A percentile compares a stretch with the other conserved stretches of the same genome.
These are phyloP conservation scores for Candida bentonensis DNA, from an alignment of 805 yeast species.

Conservation along the genomic window DNA sequence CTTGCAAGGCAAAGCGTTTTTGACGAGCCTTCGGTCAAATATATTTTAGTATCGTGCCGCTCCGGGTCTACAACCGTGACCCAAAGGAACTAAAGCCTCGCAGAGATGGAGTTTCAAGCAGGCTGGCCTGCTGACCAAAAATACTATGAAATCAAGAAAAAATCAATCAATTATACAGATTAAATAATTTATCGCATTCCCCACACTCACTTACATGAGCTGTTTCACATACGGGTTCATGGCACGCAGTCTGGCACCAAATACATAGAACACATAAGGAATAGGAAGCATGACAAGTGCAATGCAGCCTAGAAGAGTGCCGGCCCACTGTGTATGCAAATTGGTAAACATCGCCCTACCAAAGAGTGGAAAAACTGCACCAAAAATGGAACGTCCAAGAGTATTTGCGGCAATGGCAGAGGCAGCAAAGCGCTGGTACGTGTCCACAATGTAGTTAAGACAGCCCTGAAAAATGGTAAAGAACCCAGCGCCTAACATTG, in stretches of 20 bases:
- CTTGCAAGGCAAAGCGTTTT: too few species aligned
- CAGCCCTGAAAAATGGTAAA: slow-evolving; percentile 45
- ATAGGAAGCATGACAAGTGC: slow-evolving; percentile 39
- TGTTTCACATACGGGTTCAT: slow-evolving; percentile 14
- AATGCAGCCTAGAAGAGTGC: slow-evolving; percentile 36
- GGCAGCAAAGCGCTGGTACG: slow-evolving; percentile 44
- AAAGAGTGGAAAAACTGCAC: slow-evolving; percentile 49
- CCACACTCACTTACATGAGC: slow-evolving; percentile 8
- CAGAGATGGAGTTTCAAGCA: too few species aligned
- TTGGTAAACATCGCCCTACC: slow-evolving; percentile 37
- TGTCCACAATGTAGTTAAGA: slow-evolving; percentile 46
- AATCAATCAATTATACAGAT: too few species aligned
- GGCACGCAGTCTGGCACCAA: slow-evolving; percentile 29
- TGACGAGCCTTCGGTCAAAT: too few species aligned
- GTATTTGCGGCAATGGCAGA: slow-evolving; percentile 55
- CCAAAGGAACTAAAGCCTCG: too few species aligned
- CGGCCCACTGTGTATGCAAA: slow-evolving; percentile 41
- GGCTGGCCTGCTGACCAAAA: too few species aligned
- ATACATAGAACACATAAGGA: slow-evolving; percentile 39
- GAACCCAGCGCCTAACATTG: slow-evolving; percentile 38
- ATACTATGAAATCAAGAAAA: too few species aligned
- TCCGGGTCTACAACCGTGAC: too few species aligned
- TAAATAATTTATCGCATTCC: too few species aligned
- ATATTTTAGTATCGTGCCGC: too few species aligned
- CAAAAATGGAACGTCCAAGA: slow-evolving; percentile 42